phyloP scores from a whole-genome alignment of 352 stramenopile genomes.

The Elongisporangium prolatum region DNA sequence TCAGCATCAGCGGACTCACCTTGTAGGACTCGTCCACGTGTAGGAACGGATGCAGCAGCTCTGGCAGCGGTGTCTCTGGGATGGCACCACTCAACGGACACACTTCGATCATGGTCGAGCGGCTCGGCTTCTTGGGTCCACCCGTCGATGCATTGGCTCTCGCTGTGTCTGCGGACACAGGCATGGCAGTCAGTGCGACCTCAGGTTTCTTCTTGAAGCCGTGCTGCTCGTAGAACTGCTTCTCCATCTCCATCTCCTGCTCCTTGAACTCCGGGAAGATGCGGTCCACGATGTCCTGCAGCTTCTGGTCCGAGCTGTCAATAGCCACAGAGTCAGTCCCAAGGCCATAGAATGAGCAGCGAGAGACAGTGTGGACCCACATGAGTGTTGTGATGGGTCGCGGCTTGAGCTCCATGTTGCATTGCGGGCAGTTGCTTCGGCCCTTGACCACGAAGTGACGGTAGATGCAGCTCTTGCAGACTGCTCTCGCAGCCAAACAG shows the following conservation, averaged over 20 bases:
- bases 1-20: slow-evolving; percentile 13
- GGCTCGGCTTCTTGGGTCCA: background rate
- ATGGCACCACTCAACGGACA: background rate
- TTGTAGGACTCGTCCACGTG: slow-evolving; percentile 61
- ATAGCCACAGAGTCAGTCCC: background rate
- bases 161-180: background rate
- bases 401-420: slow-evolving; percentile 43
- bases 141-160: background rate
- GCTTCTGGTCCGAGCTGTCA: slow-evolving; percentile 65
- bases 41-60: slow-evolving; percentile 42
- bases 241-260: slow-evolving; percentile 37
- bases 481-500: slow-evolving; percentile 15
- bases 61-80: slow-evolving; percentile 11
- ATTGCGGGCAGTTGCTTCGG: slow-evolving; percentile 54
- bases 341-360: background rate
- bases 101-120: background rate
- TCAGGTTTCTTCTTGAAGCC: slow-evolving; percentile 40
- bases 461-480: slow-evolving; percentile 87
- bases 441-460: slow-evolving; percentile 65
- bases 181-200: background rate
- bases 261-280: slow-evolving; percentile 69
- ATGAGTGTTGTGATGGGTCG: slow-evolving; percentile 61
- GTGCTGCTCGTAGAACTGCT: slow-evolving; percentile 60
- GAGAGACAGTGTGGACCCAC: slow-evolving; percentile 15
- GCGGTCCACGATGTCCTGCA: slow-evolving; percentile 70